Conservation (phyloP, 139 green algal genomes). For the Volvox africanus region DNA sequence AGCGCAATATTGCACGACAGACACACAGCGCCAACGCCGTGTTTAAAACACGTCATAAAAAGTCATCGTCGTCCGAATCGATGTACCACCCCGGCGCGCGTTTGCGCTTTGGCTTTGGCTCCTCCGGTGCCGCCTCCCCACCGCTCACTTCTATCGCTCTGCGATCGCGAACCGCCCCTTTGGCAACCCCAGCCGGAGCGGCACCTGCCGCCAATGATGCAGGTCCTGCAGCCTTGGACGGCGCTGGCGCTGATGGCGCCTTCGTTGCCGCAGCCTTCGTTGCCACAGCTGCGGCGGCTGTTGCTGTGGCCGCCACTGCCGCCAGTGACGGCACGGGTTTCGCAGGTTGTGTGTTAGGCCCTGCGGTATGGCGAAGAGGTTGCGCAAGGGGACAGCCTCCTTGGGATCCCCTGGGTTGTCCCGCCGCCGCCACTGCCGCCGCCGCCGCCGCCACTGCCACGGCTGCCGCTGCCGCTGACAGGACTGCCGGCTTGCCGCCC, state of each 20-base stretch:
- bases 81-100: slow-evolving; percentile 30
- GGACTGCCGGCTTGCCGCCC: background rate
- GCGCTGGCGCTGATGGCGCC: background rate
- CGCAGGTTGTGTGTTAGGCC: background rate
- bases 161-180: background rate
- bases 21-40: too few relatives aligned
- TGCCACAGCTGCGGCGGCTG: background rate
- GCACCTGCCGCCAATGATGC: background rate
- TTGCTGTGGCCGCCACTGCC: background rate
- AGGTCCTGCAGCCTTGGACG: background rate
- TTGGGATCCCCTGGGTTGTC: background rate
- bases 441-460: background rate
- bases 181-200: background rate
- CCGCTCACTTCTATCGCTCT: background rate
- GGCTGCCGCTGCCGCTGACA: background rate
- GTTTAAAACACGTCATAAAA: too few relatives aligned
- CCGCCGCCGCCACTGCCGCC: background rate
- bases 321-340: background rate
- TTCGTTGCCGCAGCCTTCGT: background rate
- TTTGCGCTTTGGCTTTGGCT: slow-evolving; percentile 11
- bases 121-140: background rate
- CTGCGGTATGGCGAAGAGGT: background rate
- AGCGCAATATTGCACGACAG: too few relatives aligned
- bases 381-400: background rate
- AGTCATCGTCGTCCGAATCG: slow-evolving; percentile 27